A percentile compares a stretch with the other conserved stretches of the same genome.
phyloP scores from a whole-genome alignment of 805 yeast genomes.

The Phaffomyces opuntiae region DNA sequence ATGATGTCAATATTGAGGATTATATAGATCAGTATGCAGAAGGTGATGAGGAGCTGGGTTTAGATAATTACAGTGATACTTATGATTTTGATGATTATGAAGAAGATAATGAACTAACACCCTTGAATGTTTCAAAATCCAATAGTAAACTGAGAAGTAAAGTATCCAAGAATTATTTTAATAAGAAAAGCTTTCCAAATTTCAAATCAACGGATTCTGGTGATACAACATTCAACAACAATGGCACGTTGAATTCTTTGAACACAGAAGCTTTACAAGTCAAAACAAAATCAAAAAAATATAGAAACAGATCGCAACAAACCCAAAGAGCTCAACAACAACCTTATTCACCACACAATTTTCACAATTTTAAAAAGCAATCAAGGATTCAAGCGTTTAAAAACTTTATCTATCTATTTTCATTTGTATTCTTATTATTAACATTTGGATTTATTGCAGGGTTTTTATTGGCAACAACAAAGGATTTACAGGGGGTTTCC shows the following conservation, averaged over 20 bases:
- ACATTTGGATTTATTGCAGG: constrained; percentile 77
- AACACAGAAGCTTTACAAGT: background rate
- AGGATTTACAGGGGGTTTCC: constrained; percentile 65
- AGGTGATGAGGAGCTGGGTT: constrained; percentile 27
- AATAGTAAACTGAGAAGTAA: constrained; percentile 18
- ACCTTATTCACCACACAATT: constrained; percentile 42
- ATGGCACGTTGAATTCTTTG: background rate
- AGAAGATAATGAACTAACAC: constrained; percentile 23
- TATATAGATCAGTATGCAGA: constrained; percentile 37
- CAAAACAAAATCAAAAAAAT: constrained; percentile 16
- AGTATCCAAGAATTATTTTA: constrained; percentile 10
- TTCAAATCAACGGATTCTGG: constrained; percentile 14
- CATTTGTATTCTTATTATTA: constrained; percentile 40
- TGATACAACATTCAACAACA: constrained; percentile 7
- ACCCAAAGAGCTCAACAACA: constrained; percentile 18
- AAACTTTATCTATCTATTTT: constrained; percentile 28
- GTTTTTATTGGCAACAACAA: constrained; percentile 76
- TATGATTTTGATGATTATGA: constrained; percentile 21
- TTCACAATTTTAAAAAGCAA: constrained; percentile 23
- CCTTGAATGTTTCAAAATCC: constrained; percentile 17
- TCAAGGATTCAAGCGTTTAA: constrained; percentile 27
- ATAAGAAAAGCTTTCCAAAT: constrained; percentile 23
- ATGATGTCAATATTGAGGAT: constrained; percentile 42
- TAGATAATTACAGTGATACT: constrained; percentile 22
- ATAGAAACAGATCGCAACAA: constrained; percentile 9